Conservation (phyloP, 345 rosid genomes). For the Populus ilicifolia region DNA sequence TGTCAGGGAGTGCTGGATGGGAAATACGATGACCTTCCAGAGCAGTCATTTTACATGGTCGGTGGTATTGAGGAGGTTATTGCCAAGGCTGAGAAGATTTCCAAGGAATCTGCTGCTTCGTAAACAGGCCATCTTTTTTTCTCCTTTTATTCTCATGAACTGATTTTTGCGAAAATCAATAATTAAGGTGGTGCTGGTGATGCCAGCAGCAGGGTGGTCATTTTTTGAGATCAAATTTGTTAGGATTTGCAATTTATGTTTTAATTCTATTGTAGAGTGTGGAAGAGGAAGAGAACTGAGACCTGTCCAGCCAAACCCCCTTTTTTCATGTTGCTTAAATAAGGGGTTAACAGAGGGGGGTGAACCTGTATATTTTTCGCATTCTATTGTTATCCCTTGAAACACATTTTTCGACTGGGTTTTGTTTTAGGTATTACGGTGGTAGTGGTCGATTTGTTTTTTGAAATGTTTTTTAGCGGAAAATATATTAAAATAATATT, state of each 20-base stretch:
- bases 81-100: conserved; percentile 81
- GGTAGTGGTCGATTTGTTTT: too few relatives aligned
- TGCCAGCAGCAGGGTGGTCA: conserved; percentile 24
- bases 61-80: conserved; percentile 84
- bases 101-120: conserved; percentile 59
- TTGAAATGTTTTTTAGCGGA: too few relatives aligned
- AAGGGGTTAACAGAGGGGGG: conserved; percentile 14
- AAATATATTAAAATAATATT: too few relatives aligned
- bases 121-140: conserved; percentile 15
- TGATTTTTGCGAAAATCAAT: conserved; percentile 17
- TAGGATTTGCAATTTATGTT: conserved; percentile 2
- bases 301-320: conserved; percentile 6
- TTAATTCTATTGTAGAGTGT: conserved; percentile 12
- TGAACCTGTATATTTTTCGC: conserved; percentile 17
- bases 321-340: conserved; percentile 9
- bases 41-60: conserved; percentile 83
- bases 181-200: conserved; percentile 16
- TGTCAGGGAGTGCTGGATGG: conserved; percentile 82
- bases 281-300: conserved; percentile 17
- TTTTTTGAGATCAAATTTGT: conserved; percentile 17
- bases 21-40: conserved; percentile 73
- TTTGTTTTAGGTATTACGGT: neutral
- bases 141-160: conserved; percentile 4
- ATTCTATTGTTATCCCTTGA: neutral
- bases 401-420: neutral